Evolutionary conservation across 768 basidiomycete species (phyloP), one percentile per base, ranked within the genome.

Genomic region (Xerocomus potaroensis): DNA sequence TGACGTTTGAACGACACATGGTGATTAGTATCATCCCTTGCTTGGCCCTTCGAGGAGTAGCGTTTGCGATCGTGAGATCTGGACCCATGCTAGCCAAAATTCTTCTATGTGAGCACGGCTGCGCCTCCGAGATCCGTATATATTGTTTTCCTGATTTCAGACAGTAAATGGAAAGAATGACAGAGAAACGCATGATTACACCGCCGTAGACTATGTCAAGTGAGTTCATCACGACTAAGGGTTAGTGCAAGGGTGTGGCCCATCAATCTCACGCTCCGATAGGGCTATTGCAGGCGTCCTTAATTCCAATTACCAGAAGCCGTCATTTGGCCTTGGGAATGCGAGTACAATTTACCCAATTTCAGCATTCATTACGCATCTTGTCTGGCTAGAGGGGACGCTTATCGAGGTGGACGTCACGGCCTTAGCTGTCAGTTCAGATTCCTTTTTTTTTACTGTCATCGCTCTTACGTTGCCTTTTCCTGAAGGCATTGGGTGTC

Each of bases 131-230:
- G 15, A 22, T 27, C 26, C 26, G 8, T 38, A 31, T 40, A 7
- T 16, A 11, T 37, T 32, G 22, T 39, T 27, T 16, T 32, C 14
- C 49, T 59, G n/a, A 50, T 39, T 49, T 30, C 38, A 16, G 19
- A 11, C 54, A 95, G 93, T 97, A 47, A 97, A 96, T 61, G 72
- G 79, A 11, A 77, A 74, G 54, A 96, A 95, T 57, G 94, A 97
- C 60, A 75, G 93, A 45, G 94, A 97, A 67, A 96, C 93, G 0
- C 78, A 82, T 22, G 86, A 81, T 7, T 95, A 94, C 62, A 80
- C 77, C 5, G 93, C 91, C 0, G 73, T 78, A 3, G 87, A 94
- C 68, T 95, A 95, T 60, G 79, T 97, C 56, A 72, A 69, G 87
- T 90, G 56, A 56, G 53, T 30, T 73, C 56, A 5, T 42, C 29